Evolutionary conservation across 768 basidiomycete species (phyloP).

Genomic region (Xerocomellus amylosporus): DNA sequence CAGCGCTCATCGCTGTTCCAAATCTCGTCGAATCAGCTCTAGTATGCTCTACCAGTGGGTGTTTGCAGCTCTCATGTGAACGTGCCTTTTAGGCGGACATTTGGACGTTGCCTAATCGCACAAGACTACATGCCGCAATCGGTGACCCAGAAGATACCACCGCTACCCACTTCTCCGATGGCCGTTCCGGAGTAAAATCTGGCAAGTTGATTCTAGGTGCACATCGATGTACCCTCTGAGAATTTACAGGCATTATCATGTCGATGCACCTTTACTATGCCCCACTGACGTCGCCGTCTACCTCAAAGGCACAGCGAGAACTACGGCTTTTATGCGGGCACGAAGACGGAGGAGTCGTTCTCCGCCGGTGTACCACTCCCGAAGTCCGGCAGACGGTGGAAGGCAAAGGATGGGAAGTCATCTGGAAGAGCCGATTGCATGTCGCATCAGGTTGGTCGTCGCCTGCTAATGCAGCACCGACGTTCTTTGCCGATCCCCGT

Average conservation of each 20-base stretch:
- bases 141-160: slow-evolving; percentile 51
- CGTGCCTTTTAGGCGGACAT: slow-evolving; percentile 66
- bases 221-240: not conserved
- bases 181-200: slow-evolving; percentile 52
- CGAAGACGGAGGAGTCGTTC: slow-evolving; percentile 83
- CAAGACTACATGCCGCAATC: slow-evolving; percentile 81
- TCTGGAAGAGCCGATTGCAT: slow-evolving; percentile 69
- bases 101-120: slow-evolving; percentile 68
- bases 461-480: not conserved
- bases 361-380: slow-evolving; percentile 49
- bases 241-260: slow-evolving; percentile 81
- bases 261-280: slow-evolving; percentile 63
- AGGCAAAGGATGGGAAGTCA: slow-evolving; percentile 67
- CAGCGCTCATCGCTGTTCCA: slow-evolving; percentile 73
- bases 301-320: slow-evolving; percentile 32
- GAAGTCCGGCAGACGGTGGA: slow-evolving; percentile 49
- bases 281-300: slow-evolving; percentile 30
- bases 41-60: slow-evolving; percentile 39
- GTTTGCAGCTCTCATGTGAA: not conserved
- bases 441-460: slow-evolving; percentile 62
- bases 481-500: not conserved
- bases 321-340: slow-evolving; percentile 73
- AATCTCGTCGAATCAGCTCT: slow-evolving; percentile 86
- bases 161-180: slow-evolving; percentile 33
- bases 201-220: slow-evolving; percentile 39